phyloP scores from a whole-genome alignment of 108 stramenopile species.

The Pseudonitzschia delicatissima region DNA sequence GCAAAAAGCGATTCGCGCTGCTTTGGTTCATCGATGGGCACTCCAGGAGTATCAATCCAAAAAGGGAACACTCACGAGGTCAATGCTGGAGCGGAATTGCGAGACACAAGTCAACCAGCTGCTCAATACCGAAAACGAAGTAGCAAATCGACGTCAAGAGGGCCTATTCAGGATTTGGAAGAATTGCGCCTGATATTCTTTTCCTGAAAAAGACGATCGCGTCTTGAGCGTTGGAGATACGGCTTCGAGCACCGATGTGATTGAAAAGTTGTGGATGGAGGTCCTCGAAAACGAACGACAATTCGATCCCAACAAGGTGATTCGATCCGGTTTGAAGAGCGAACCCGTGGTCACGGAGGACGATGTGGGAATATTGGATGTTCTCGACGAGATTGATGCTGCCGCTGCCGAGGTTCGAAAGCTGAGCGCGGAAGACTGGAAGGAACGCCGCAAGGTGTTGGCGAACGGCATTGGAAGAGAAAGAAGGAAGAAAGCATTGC shows the following conservation, averaged over 20 bases:
- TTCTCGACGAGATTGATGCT: neutral
- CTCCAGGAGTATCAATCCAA: constrained; percentile 20
- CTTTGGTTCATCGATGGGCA: constrained; percentile 43
- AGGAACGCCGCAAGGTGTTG: neutral
- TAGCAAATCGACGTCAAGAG: constrained; percentile 55
- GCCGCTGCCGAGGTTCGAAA: neutral
- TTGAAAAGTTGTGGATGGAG: constrained; percentile 30
- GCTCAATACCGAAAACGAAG: constrained; percentile 20
- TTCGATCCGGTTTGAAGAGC: neutral
- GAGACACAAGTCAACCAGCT: constrained; percentile 25
- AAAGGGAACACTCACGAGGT: constrained; percentile 2
- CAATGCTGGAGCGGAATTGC: constrained; percentile 6
- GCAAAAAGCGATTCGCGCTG: constrained; percentile 60
- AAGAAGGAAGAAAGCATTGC: constrained; percentile 2
- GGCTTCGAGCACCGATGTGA: constrained; percentile 1
- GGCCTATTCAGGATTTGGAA: constrained; percentile 58
- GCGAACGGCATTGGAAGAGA: neutral
- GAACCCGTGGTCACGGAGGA: neutral
- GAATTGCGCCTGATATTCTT: constrained; percentile 40
- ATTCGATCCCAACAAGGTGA: neutral
- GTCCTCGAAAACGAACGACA: constrained; percentile 22
- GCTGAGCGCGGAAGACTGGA: neutral
- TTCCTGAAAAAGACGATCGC: neutral
- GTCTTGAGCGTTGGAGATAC: constrained; percentile 16
- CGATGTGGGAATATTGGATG: neutral